phyloP scores from a whole-genome alignment of 2,329 filamentous ascomycete species.

The Reticulascus tulasneorum region DNA sequence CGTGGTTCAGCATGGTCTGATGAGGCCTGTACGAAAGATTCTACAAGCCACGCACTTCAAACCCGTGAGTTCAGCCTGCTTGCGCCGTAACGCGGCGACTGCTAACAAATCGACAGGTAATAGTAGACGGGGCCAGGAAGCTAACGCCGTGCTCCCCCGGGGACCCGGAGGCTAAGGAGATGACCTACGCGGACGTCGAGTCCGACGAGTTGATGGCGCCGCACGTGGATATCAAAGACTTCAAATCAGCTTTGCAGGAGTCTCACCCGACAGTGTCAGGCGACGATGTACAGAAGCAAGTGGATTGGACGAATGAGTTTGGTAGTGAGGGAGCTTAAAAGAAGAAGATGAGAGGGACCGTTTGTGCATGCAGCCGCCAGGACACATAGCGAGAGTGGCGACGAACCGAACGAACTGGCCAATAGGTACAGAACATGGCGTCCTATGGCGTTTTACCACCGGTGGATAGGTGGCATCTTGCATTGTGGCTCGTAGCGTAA shows the following conservation, averaged over 20 bases:
- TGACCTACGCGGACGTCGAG: conserved; percentile 87
- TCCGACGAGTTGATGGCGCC: conserved; percentile 84
- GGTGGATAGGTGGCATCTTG: background rate
- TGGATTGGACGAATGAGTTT: conserved; percentile 95
- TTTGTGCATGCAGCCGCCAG: background rate
- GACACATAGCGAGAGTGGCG: background rate
- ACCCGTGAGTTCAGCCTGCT: conserved; percentile 52
- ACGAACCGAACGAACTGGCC: background rate
- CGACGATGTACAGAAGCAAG: conserved; percentile 78
- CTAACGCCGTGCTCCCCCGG: conserved; percentile 92
- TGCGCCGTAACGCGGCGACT: background rate
- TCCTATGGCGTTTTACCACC: conserved; percentile 3
- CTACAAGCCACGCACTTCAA: conserved; percentile 98
- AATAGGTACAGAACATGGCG: conserved; percentile 3
- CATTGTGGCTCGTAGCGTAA: conserved; percentile 1
- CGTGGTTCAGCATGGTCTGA: conserved; percentile 90
- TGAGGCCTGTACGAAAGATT: conserved; percentile 96
- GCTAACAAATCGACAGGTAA: conserved; percentile 50
- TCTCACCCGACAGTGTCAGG: conserved; percentile 86
- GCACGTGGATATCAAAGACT: conserved; percentile 82
- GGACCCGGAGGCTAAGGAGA: conserved; percentile 79
- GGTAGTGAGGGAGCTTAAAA: conserved; percentile 75
- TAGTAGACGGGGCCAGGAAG: conserved; percentile 62
- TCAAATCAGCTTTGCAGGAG: conserved; percentile 84
- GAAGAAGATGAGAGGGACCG: background rate